These are phyloP conservation scores for Trifolium dubium DNA, from an alignment of 306 rosid species.

Conservation along the genomic window DNA sequence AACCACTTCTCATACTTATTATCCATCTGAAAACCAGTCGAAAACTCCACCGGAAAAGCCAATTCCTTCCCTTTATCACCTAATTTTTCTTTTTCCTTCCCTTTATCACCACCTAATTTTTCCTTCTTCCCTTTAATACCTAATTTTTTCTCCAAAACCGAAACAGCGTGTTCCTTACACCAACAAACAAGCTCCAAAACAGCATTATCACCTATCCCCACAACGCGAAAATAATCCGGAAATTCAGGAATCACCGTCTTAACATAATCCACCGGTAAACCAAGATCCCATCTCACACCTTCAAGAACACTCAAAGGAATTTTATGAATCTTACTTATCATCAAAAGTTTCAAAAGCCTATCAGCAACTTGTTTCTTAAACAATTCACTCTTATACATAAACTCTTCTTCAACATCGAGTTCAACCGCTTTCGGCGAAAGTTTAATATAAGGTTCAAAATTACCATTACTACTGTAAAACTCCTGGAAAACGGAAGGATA, in stretches of 20 bases:
- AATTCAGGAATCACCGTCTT: conserved; percentile 63
- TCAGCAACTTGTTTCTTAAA: conserved; percentile 66
- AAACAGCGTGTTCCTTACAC: conserved; percentile 63
- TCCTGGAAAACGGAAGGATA: conserved; percentile 74
- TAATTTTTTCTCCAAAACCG: conserved; percentile 60
- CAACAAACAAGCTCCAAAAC: conserved; percentile 86
- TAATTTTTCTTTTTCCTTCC: conserved; percentile 1
- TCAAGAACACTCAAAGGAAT: conserved; percentile 58
- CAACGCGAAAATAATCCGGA: conserved; percentile 73
- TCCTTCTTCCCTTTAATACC: neutral
- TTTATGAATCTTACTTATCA: conserved; percentile 62
- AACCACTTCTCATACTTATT: conserved; percentile 75
- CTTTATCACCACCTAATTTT: neutral
- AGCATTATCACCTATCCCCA: conserved; percentile 1
- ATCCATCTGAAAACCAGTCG: conserved; percentile 79
- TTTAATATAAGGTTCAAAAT: conserved; percentile 54
- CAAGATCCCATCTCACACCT: conserved; percentile 73
- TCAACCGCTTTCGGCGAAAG: conserved; percentile 55
- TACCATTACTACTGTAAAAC: conserved; percentile 57
- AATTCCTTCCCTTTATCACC: conserved; percentile 8
- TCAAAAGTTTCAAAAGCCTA: conserved; percentile 66
- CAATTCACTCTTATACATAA: conserved; percentile 50
- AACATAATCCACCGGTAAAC: conserved; percentile 66
- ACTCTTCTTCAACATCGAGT: conserved; percentile 60
- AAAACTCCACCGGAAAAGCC: conserved; percentile 62